A percentile compares a stretch with the other conserved stretches of the same genome.
Conservation (phyloP, 2,329 filamentous ascomycete species). For the Arthrocladium fulminans region DNA sequence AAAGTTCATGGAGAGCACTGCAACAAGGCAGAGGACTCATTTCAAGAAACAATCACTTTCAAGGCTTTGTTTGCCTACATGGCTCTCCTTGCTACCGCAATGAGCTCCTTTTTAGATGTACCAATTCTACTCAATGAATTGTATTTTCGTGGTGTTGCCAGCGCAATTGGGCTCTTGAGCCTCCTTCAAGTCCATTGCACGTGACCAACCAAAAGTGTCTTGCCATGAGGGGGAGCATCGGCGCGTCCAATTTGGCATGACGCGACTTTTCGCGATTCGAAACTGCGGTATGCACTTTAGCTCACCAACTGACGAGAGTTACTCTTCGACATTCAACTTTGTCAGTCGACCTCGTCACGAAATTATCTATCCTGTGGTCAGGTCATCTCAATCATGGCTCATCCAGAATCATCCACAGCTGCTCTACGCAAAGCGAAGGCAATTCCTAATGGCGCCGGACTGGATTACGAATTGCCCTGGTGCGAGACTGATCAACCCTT, state of each 20-base stretch:
- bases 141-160: neutral
- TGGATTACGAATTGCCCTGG: conserved; percentile 44
- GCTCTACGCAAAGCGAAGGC: conserved; percentile 35
- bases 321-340: too few species aligned
- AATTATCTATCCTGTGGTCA: neutral
- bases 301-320: too few species aligned
- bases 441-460: conserved; percentile 31
- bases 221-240: neutral
- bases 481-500: conserved; percentile 5
- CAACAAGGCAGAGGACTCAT: too few species aligned
- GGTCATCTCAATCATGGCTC: conserved; percentile 11
- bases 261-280: neutral
- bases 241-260: neutral
- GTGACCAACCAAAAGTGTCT: neutral
- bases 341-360: too few species aligned
- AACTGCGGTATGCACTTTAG: neutral
- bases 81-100: too few species aligned
- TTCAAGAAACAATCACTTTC: too few species aligned
- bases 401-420: conserved; percentile 40
- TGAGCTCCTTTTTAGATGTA: too few species aligned
- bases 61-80: too few species aligned
- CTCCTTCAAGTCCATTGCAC: neutral
- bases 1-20: too few species aligned
- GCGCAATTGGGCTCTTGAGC: neutral
- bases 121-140: too few species aligned